phyloP scores from a whole-genome alignment of 2,329 filamentous ascomycete genomes.

The Didymella segeticola region DNA sequence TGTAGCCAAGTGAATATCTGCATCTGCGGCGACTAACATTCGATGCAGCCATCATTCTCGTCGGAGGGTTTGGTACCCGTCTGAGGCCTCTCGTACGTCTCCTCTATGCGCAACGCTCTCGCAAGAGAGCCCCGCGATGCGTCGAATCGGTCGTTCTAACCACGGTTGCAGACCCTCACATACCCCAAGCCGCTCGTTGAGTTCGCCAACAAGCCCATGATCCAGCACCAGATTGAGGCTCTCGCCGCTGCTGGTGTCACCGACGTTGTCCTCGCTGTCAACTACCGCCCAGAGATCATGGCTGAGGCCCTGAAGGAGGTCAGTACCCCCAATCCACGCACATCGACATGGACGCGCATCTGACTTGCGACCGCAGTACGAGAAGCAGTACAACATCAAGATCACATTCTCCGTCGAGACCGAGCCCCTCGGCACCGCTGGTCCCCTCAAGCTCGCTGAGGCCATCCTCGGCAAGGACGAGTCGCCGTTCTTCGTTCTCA shows the following conservation, averaged over 20 bases:
- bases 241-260: conserved; percentile 93
- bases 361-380: conserved; percentile 65
- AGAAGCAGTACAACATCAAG: conserved; percentile 88
- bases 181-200: conserved; percentile 97
- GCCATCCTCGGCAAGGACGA: conserved; percentile 92
- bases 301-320: conserved; percentile 90
- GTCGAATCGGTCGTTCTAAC: conserved; percentile 31
- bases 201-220: conserved; percentile 99
- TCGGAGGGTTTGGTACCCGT: conserved; percentile 98
- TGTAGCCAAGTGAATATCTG: background rate
- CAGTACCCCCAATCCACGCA: conserved; percentile 34
- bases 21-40: conserved; percentile 16
- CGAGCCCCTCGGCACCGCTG: conserved; percentile 93
- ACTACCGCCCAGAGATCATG: conserved; percentile 99
- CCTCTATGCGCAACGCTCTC: conserved; percentile 24
- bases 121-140: conserved; percentile 28
- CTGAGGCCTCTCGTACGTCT: conserved; percentile 84
- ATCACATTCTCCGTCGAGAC: conserved; percentile 98
- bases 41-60: conserved; percentile 86
- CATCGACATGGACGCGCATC: background rate
- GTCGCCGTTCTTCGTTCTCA: conserved; percentile 95
- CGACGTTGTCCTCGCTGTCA: conserved; percentile 96
- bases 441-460: conserved; percentile 94
- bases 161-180: conserved; percentile 76
- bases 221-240: conserved; percentile 95